Conservation (phyloP, 2,329 filamentous ascomycete genomes). For the Triangularia verruculosa region DNA sequence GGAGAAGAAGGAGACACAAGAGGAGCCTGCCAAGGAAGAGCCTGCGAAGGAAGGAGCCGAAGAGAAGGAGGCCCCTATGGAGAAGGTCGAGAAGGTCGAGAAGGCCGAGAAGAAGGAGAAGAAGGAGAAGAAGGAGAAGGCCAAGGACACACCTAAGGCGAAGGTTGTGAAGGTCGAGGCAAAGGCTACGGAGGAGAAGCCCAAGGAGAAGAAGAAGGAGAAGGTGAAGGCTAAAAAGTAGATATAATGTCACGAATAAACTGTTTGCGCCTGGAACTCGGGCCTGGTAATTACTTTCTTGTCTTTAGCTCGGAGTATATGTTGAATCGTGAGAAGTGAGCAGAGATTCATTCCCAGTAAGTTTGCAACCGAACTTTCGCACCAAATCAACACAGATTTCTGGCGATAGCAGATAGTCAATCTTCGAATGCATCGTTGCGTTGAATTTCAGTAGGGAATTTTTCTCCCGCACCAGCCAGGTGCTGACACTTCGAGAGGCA, state of each 20-base stretch:
- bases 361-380: neutral
- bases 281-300: neutral
- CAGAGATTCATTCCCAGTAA: neutral
- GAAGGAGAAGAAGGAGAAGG: constrained; percentile 20
- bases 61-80: constrained; percentile 12
- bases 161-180: constrained; percentile 12
- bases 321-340: neutral
- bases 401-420: neutral
- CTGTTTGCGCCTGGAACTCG: neutral
- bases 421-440: no score
- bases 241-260: constrained; percentile 7
- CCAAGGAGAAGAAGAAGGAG: constrained; percentile 16
- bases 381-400: neutral
- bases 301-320: neutral
- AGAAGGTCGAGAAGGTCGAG: constrained; percentile 20
- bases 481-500: no score
- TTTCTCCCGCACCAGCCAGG: no score
- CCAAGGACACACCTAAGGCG: constrained; percentile 14
- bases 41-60: neutral
- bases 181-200: constrained; percentile 12
- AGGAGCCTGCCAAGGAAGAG: constrained; percentile 20
- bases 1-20: constrained; percentile 19
- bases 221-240: constrained; percentile 22
- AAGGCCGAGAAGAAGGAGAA: constrained; percentile 34
- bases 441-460: no score